phyloP scores from a whole-genome alignment of 176 grass and related monocot species.

The Zoysia japonica region DNA sequence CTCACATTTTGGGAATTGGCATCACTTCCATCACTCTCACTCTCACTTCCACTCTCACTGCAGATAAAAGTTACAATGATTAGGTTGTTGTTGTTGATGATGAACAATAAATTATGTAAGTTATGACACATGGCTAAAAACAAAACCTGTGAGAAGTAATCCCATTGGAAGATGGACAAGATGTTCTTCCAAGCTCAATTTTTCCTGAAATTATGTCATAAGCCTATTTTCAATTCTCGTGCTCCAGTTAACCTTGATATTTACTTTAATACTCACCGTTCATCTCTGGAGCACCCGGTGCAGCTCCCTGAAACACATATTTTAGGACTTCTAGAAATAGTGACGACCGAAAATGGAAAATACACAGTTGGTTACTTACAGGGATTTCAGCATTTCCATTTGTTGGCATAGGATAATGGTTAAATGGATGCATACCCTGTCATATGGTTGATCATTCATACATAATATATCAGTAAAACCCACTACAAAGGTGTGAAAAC shows the following conservation, averaged over 20 bases:
- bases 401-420: conserved; percentile 72
- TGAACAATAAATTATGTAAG: not conserved
- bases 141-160: conserved; percentile 72
- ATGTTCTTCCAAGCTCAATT: conserved; percentile 62
- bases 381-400: conserved; percentile 68
- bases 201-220: conserved; percentile 79
- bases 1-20: conserved; percentile 90
- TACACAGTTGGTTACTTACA: conserved; percentile 56
- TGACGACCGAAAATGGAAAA: conserved; percentile 16
- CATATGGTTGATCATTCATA: conserved; percentile 26
- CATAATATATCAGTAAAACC: conserved; percentile 23
- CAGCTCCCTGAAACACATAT: conserved; percentile 47
- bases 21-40: conserved; percentile 89
- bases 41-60: conserved; percentile 87
- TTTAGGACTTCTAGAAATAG: conserved; percentile 37
- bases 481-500: conserved; percentile 15
- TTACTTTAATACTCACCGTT: conserved; percentile 60
- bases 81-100: conserved; percentile 22
- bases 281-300: conserved; percentile 58
- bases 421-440: conserved; percentile 85
- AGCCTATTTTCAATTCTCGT: conserved; percentile 51
- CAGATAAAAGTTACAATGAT: conserved; percentile 43
- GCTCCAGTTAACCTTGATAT: conserved; percentile 50
- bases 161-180: conserved; percentile 74
- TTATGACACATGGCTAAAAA: conserved; percentile 6